A percentile compares a stretch with the other conserved stretches of the same genome.
These are phyloP conservation scores for Diplodia seriata DNA, from an alignment of 2,329 filamentous ascomycete genomes.

Conservation along the genomic window DNA sequence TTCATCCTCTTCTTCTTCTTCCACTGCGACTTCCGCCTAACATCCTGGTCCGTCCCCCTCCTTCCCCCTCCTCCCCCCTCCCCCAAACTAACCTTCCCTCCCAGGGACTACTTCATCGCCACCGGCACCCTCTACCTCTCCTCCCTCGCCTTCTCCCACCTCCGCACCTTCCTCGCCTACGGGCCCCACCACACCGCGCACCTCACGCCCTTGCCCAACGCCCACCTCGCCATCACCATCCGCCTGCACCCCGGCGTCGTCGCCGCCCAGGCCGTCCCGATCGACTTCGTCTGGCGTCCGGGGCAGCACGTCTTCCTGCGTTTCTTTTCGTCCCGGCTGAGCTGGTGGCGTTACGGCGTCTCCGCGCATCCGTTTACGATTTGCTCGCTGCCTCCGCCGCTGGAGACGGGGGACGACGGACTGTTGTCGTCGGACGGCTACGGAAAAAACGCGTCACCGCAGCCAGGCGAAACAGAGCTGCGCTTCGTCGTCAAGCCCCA, in stretches of 20 bases:
- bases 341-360: constrained; percentile 44
- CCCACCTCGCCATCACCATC: constrained; percentile 55
- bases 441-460: no score
- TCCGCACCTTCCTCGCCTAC: constrained; percentile 58
- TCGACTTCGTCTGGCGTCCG: constrained; percentile 55
- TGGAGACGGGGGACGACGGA: no score
- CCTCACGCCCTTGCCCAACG: constrained; percentile 52
- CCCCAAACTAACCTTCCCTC: constrained; percentile 5
- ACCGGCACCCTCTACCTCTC: constrained; percentile 60
- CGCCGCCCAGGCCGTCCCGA: constrained; percentile 38
- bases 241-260: constrained; percentile 37
- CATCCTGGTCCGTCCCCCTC: constrained; percentile 55
- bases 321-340: constrained; percentile 49
- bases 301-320: constrained; percentile 65
- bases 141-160: constrained; percentile 54
- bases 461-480: constrained; percentile 45
- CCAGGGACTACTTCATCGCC: constrained; percentile 68
- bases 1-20: constrained; percentile 68
- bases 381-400: constrained; percentile 54
- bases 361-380: constrained; percentile 64
- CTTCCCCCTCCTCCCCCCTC: neutral
- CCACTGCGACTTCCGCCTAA: constrained; percentile 63
- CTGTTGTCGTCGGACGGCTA: neutral
- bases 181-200: constrained; percentile 55
- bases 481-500: constrained; percentile 61